Evolutionary conservation across 306 rosid genomes (phyloP), one percentile per base, ranked within the genome.

Genomic region (Cucumis melo): DNA sequence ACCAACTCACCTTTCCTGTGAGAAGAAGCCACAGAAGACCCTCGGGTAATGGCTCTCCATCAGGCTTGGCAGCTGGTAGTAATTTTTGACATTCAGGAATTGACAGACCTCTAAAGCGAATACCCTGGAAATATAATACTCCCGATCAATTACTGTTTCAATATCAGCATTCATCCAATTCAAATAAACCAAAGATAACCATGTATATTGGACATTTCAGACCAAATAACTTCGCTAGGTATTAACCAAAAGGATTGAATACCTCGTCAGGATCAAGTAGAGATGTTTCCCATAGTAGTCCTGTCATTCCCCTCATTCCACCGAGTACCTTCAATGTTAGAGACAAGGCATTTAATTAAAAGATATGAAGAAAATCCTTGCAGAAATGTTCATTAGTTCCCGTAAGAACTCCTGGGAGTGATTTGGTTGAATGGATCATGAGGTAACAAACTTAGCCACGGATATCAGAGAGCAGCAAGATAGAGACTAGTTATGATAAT

Each of bases 271-370:
- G 97, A 82, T 95, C 99, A 77, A 95, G 97, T 64, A 93, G 84
- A 77, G 99, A 95, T 79, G 96, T 91, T 81, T 88, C 91, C 99
- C 99, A 95, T 48, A 95, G 86, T 76, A 95, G 82, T 75, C 96
- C 98, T 1, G 99, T 90, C 98, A 92, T 95, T 89, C 99, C 98
- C 76, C 99, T 92, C 99, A 95, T 95, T 81, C 98, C 98, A 80
- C 99, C 99, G 75, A 95, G 85, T 57, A 95, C 98, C 99, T 95
- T 80, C 68, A 78, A 62, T 76, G 72, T 77, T 39, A 73, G 76
- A 62, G 5, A 59, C 48, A 10, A 64, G 6, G 15, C 16, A 51
- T 73, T 73, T 32, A 53, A 27, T 73, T 53, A 48, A 72, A 6
- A 53, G 61, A 73, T 44, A 5, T 11, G 5, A 21, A 51, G 24